These are phyloP conservation scores for Ascocoryne sarcoides DNA, from an alignment of 2,329 filamentous ascomycete species.

Conservation along the genomic window DNA sequence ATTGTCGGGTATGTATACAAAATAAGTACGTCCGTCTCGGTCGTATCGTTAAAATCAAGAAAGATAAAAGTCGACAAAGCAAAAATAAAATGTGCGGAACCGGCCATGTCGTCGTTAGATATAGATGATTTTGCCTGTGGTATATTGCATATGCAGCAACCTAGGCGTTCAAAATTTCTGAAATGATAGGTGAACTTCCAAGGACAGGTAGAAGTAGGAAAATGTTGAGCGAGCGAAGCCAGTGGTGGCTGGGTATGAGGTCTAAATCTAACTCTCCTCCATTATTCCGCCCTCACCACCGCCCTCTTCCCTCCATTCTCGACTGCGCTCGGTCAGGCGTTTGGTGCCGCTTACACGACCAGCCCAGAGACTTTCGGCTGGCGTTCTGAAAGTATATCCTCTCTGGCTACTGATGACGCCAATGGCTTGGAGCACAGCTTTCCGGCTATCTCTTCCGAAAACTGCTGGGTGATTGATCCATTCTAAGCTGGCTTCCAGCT, in stretches of 20 bases:
- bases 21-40: no score
- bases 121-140: no score
- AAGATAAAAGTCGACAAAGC: no score
- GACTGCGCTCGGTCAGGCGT: slow-evolving; percentile 70
- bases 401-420: slow-evolving; percentile 93
- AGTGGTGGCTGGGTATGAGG: background rate
- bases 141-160: no score
- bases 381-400: slow-evolving; percentile 85
- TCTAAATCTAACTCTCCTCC: slow-evolving; percentile 24
- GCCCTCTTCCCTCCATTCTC: slow-evolving; percentile 83
- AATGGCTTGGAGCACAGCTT: slow-evolving; percentile 92
- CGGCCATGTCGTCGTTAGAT: no score
- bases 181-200: no score
- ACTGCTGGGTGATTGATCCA: slow-evolving; percentile 98
- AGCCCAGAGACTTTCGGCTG: slow-evolving; percentile 85
- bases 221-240: background rate
- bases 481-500: slow-evolving; percentile 82
- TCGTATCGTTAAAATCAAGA: no score
- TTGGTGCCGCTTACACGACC: slow-evolving; percentile 73
- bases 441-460: slow-evolving; percentile 86
- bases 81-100: no score
- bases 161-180: no score
- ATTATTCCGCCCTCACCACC: slow-evolving; percentile 27
- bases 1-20: no score
- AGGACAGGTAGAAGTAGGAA: no score